These are phyloP conservation scores for Aspergillus heteromorphus DNA, from an alignment of 495 filamentous ascomycete species.

Conservation along the genomic window DNA sequence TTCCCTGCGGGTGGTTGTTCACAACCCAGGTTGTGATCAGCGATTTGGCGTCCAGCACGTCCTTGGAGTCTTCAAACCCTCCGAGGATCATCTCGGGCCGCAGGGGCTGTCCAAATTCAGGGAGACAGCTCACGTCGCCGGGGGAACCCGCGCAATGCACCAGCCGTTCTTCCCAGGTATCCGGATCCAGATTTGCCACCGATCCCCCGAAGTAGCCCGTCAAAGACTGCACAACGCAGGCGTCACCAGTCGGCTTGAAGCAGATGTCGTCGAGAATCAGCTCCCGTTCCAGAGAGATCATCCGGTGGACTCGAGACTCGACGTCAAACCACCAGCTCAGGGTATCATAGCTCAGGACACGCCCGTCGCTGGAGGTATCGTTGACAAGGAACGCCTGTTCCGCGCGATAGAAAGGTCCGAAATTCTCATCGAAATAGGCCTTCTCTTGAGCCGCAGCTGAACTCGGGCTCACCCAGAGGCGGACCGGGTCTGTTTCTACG, in stretches of 20 bases:
- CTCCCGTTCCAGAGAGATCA: constrained; percentile 59
- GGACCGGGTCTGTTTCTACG: constrained; percentile 83
- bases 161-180: constrained; percentile 65
- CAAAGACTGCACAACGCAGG: constrained; percentile 87
- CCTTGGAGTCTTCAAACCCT: constrained; percentile 60
- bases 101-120: constrained; percentile 79
- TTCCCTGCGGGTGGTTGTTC: constrained; percentile 75
- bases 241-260: constrained; percentile 85
- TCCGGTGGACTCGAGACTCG: constrained; percentile 63
- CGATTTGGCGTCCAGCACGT: constrained; percentile 69
- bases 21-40: constrained; percentile 95
- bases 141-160: constrained; percentile 68
- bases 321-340: constrained; percentile 93
- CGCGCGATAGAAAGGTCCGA: constrained; percentile 91
- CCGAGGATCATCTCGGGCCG: constrained; percentile 81
- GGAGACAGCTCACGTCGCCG: constrained; percentile 66
- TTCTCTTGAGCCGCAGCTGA: constrained; percentile 91
- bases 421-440: constrained; percentile 87
- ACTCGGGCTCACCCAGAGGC: constrained; percentile 90
- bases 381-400: constrained; percentile 94
- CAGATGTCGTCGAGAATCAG: constrained; percentile 77
- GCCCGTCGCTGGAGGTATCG: constrained; percentile 62
- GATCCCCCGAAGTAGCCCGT: constrained; percentile 77
- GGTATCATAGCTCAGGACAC: constrained; percentile 81
- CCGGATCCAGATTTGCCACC: constrained; percentile 52